These are phyloP conservation scores for Vanderwaltozyma yarrowii DNA, from an alignment of 805 yeast genomes.

Conservation along the genomic window DNA sequence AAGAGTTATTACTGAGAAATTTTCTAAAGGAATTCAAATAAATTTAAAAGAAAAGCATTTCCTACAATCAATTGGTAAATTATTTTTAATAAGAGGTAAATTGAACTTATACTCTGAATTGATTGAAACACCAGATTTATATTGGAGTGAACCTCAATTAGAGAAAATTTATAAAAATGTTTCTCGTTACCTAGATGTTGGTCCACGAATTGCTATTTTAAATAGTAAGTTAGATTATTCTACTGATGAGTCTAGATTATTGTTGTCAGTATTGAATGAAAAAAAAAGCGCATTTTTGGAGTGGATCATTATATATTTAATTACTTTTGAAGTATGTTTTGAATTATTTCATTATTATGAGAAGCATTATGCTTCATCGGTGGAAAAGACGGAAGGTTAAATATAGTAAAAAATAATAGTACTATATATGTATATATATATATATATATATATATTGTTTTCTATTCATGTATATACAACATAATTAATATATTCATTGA, in stretches of 20 bases:
- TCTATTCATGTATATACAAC: background rate
- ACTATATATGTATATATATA: background rate
- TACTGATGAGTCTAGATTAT: slow-evolving; percentile 75
- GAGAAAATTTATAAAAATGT: slow-evolving; percentile 67
- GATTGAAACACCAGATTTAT: slow-evolving; percentile 85
- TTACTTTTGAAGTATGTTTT: slow-evolving; percentile 76
- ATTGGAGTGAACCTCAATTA: slow-evolving; percentile 85
- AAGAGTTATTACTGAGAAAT: slow-evolving; percentile 49
- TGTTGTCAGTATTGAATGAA: slow-evolving; percentile 65
- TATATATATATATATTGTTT: background rate
- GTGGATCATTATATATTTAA: slow-evolving; percentile 78
- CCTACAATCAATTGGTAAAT: slow-evolving; percentile 58
- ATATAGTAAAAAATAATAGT: no score
- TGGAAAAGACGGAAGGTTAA: background rate
- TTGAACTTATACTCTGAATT: slow-evolving; percentile 78
- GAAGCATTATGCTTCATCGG: background rate
- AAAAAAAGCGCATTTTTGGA: slow-evolving; percentile 68
- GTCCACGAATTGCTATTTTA: slow-evolving; percentile 65
- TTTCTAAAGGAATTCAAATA: slow-evolving; percentile 51
- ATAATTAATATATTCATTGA: background rate
- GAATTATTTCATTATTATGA: slow-evolving; percentile 61
- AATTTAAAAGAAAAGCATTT: slow-evolving; percentile 51
- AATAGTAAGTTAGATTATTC: slow-evolving; percentile 85
- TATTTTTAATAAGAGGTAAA: slow-evolving; percentile 70
- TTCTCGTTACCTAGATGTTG: slow-evolving; percentile 63